Conservation (phyloP, 2,329 filamentous ascomycete genomes). For the Mycosphaerelloides madeirae region DNA sequence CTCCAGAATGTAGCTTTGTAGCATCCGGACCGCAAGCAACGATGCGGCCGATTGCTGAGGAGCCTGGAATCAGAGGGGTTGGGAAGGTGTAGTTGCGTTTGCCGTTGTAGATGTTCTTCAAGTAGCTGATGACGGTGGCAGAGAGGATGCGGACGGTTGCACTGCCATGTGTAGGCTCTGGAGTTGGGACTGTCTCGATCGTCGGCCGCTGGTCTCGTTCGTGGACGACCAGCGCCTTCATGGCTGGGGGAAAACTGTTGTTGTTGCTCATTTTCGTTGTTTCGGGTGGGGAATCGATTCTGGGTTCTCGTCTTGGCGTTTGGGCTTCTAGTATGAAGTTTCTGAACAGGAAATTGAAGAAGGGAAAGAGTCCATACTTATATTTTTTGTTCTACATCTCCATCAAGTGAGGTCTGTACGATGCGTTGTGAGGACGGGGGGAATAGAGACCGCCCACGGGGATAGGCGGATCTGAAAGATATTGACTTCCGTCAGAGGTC, state of each 20-base stretch:
- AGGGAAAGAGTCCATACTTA: too few species aligned
- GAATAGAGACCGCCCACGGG: too few species aligned
- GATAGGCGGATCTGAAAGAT: too few species aligned
- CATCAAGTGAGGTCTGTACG: too few species aligned
- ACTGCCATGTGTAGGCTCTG: conserved; percentile 29
- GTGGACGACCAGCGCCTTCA: background rate
- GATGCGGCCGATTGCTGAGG: conserved; percentile 35
- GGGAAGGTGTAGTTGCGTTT: conserved; percentile 30
- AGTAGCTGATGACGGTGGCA: conserved; percentile 38
- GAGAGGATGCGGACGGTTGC: conserved; percentile 36
- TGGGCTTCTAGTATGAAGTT: too few species aligned
- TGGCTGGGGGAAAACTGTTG: background rate
- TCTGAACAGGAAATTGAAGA: too few species aligned
- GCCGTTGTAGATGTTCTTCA: conserved; percentile 36
- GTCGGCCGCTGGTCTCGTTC: conserved; percentile 5
- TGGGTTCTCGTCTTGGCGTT: too few species aligned
- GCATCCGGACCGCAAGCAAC: conserved; percentile 36
- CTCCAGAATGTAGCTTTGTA: conserved; percentile 29
- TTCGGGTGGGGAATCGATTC: too few species aligned
- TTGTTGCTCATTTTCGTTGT: too few species aligned
- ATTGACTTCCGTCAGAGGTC: too few species aligned
- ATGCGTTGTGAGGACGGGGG: too few species aligned
- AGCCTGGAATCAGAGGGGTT: conserved; percentile 33
- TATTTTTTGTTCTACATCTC: too few species aligned
- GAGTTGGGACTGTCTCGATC: conserved; percentile 12